These are phyloP conservation scores for Epichloe glyceriae DNA, from an alignment of 2,329 filamentous ascomycete genomes.

Conservation along the genomic window DNA sequence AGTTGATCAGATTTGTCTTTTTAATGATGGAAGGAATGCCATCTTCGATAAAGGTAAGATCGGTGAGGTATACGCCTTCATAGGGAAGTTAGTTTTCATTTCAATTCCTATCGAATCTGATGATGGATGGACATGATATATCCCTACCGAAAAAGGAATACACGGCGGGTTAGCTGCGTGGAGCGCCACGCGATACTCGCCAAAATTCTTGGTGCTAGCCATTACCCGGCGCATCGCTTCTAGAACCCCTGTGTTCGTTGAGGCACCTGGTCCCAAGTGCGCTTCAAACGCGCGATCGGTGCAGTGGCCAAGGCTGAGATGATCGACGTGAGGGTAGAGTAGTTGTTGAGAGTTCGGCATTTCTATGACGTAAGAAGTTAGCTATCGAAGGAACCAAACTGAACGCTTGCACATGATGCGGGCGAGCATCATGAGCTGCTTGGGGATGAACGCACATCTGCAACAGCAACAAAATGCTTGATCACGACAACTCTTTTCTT, in stretches of 20 bases:
- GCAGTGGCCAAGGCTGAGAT: constrained; percentile 92
- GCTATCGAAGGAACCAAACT: constrained; percentile 6
- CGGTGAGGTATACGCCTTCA: constrained; percentile 78
- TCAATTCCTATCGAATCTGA: background rate
- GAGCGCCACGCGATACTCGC: constrained; percentile 85
- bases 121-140: background rate
- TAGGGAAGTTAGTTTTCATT: background rate
- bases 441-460: constrained; percentile 57
- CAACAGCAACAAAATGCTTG: constrained; percentile 93
- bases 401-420: background rate
- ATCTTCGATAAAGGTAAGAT: constrained; percentile 96
- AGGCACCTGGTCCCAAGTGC: constrained; percentile 91
- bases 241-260: constrained; percentile 65
- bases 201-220: constrained; percentile 97
- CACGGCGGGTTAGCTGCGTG: constrained; percentile 92
- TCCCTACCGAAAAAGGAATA: constrained; percentile 90
- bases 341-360: constrained; percentile 90
- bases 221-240: constrained; percentile 91
- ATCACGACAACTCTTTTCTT: constrained; percentile 95
- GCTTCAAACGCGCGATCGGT: constrained; percentile 81
- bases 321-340: constrained; percentile 92
- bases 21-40: constrained; percentile 94
- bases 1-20: constrained; percentile 94
- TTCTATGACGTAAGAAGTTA: constrained; percentile 41
- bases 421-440: background rate